Percentiles rank a stretch among this genome's conserved stretches.
Conservation (phyloP, 192 early-diverging fungal genomes). For the Gigaspora rosea region DNA sequence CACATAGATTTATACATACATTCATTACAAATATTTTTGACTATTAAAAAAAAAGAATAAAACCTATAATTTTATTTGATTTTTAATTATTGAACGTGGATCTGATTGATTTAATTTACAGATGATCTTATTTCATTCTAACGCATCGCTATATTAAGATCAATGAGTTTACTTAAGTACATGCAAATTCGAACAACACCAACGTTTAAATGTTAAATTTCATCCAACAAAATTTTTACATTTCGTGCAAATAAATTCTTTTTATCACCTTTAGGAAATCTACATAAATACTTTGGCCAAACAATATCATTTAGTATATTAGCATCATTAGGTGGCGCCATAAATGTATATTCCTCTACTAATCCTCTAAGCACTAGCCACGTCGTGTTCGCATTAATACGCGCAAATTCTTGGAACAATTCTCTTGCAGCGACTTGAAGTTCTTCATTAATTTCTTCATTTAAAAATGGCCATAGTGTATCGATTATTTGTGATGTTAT, state of each 20-base stretch:
- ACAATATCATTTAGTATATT: constrained; percentile 3
- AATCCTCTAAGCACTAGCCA: constrained; percentile 18
- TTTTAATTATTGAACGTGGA: no score
- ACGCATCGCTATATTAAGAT: no score
- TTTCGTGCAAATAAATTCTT: neutral
- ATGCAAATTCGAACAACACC: no score
- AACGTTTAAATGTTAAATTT: neutral
- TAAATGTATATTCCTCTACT: neutral
- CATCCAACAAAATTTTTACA: neutral
- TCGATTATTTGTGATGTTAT: constrained; percentile 25
- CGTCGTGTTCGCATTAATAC: constrained; percentile 1
- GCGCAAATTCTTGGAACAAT: constrained; percentile 8
- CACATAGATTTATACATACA: no score
- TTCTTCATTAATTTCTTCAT: constrained; percentile 11
- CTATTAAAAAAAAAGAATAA: no score
- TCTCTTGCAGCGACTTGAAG: constrained; percentile 6
- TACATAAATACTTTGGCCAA: constrained; percentile 26
- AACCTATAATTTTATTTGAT: no score
- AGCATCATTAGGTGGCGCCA: neutral
- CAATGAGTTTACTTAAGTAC: no score
- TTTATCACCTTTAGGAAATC: constrained; percentile 9
- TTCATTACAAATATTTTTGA: no score
- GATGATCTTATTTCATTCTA: no score
- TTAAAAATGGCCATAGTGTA: constrained; percentile 11
- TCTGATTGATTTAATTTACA: no score